Percentiles rank a stretch among this genome's conserved stretches.
Conservation (phyloP, 192 early-diverging fungal genomes). For the Lunasporangiospora selenospora region DNA sequence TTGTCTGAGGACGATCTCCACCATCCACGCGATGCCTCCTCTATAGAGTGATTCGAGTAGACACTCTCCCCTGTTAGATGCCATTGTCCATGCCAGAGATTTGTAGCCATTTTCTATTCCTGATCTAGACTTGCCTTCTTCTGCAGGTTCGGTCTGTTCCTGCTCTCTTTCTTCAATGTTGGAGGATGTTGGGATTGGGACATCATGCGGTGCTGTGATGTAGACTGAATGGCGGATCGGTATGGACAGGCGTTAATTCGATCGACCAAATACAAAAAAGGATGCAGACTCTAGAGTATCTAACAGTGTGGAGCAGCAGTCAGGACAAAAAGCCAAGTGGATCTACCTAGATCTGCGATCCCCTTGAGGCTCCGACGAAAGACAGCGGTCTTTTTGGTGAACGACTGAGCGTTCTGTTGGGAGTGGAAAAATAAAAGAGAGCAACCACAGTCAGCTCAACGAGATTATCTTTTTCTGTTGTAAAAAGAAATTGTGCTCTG, state of each 20-base stretch:
- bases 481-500: no score
- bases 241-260: no score
- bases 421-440: no score
- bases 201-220: constrained; percentile 57
- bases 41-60: constrained; percentile 7
- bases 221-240: no score
- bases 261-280: no score
- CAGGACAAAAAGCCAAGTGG: no score
- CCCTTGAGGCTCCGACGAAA: constrained; percentile 57
- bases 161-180: constrained; percentile 52
- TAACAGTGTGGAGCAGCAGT: no score
- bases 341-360: constrained; percentile 58
- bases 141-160: no score
- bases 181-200: constrained; percentile 48
- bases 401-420: constrained; percentile 55
- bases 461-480: no score
- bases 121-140: no score
- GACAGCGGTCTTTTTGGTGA: constrained; percentile 61
- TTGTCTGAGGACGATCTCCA: constrained; percentile 47
- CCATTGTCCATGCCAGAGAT: constrained; percentile 1
- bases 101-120: no score
- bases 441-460: neutral
- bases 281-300: no score
- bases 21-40: constrained; percentile 49
- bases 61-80: constrained; percentile 9